Base-by-base conservation (phyloP, 139 green algal species). In the Asterochloris sp. region DNA sequence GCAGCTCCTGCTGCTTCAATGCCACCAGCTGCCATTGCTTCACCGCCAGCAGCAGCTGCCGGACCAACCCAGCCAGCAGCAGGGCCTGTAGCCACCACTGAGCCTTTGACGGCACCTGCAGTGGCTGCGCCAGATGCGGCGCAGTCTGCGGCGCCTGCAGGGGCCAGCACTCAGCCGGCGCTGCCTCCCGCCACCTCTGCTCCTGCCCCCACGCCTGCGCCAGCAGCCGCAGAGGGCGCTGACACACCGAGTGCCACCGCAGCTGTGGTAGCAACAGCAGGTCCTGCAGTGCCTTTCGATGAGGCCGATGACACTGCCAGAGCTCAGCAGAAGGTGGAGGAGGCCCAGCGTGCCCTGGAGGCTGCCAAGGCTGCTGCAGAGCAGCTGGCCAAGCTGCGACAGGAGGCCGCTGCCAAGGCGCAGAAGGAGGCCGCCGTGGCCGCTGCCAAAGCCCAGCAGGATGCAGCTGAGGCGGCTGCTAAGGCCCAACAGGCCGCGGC, bases 371-470 rank as follows among this genome's bases (percentile, higher is more conserved):
- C 38, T 60, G 76, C 76, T 69, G 76, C 76, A 80, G 68, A 80
- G 16, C 60, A 69, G 76, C 61, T 80, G 60, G 67, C 76, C 68
- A 62, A 80, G 76, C 76, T 54, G 60, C 76, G 68, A 26, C 76
- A 80, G 24, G 76, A 80, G 14, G 76, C 76, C 29, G 76, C 76
- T 80, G 76, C 67, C n/a, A 38, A n/a, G 67, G 76, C 54, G 14
- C 24, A 64, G 60, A 80, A 69, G 23, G 76, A 80, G 23, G 76
- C 76, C 54, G 76, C 67, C 13, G 60, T 68, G 60, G 24, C 60
- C 1, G 67, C 29, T 26, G 24, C 67, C 12, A 80, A 80, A 21
- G 76, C 76, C 67, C 60, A 80, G 60, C 60, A 80, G 61, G 60
- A 80, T 19, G 21, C 60, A 6, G 38, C 38, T 54, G 38, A 54